These are phyloP conservation scores for Chalciporus sphaerocephalus DNA, from an alignment of 768 basidiomycete genomes.

Conservation along the genomic window DNA sequence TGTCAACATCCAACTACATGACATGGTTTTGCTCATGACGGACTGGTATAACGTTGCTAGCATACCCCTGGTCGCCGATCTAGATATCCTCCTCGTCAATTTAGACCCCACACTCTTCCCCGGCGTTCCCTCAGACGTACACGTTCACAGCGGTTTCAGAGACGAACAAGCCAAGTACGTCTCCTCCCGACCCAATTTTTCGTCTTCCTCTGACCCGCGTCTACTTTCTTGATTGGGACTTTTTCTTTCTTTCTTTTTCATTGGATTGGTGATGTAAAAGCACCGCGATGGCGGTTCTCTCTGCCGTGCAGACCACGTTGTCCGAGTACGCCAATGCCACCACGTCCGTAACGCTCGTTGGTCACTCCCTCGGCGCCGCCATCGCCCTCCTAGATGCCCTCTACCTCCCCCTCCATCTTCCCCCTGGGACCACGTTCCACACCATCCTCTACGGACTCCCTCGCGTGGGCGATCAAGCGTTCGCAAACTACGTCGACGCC, in stretches of 20 bases:
- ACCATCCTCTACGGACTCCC: constrained; percentile 34
- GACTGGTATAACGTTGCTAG: too few relatives aligned
- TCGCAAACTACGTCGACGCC: constrained; percentile 52
- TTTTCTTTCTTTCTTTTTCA: too few relatives aligned
- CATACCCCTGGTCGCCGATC: constrained; percentile 38
- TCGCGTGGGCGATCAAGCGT: constrained; percentile 51
- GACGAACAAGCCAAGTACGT: constrained; percentile 41
- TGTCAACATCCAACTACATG: too few relatives aligned
- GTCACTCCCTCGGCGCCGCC: constrained; percentile 39
- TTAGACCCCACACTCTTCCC: constrained; percentile 46
- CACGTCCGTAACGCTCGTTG: constrained; percentile 39
- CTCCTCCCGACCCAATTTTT: not conserved
- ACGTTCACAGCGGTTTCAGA: constrained; percentile 45
- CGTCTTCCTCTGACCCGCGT: too few relatives aligned
- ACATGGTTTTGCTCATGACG: too few relatives aligned
- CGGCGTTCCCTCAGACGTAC: constrained; percentile 35
- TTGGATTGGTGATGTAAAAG: too few relatives aligned
- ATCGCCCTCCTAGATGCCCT: constrained; percentile 35
- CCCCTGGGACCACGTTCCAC: constrained; percentile 24
- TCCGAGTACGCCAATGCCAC: constrained; percentile 30
- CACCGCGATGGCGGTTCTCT: too few relatives aligned
- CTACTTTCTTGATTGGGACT: too few relatives aligned
- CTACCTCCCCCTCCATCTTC: constrained; percentile 34
- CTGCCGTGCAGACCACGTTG: constrained; percentile 40
- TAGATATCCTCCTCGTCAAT: constrained; percentile 25